Conservation (phyloP, 306 rosid species). For the Prunus davidiana region DNA sequence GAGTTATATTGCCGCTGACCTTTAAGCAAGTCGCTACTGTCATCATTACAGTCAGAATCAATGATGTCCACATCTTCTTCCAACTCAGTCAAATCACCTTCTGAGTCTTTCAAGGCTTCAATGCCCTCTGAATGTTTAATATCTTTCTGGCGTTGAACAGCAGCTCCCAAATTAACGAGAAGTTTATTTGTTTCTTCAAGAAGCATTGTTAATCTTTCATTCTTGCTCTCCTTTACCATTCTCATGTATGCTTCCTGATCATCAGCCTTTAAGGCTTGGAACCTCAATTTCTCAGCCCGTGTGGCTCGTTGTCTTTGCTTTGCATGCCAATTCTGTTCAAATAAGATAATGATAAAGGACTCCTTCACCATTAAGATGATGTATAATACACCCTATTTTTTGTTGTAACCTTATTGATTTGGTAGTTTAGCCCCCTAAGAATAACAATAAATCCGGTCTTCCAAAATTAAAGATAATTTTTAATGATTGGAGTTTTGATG, state of each 20-base stretch:
- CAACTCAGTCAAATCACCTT: slow-evolving; percentile 69
- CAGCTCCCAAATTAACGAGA: slow-evolving; percentile 96
- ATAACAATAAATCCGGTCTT: slow-evolving; percentile 2
- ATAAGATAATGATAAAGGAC: slow-evolving; percentile 13
- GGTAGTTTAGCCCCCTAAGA: slow-evolving; percentile 10
- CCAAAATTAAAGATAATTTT: slow-evolving; percentile 8
- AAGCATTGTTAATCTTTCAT: slow-evolving; percentile 85
- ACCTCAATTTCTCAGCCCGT: slow-evolving; percentile 93
- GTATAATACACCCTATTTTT: not conserved
- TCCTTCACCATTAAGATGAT: slow-evolving; percentile 16
- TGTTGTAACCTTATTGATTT: slow-evolving; percentile 7
- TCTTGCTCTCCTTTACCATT: slow-evolving; percentile 99
- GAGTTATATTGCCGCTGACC: slow-evolving; percentile 98
- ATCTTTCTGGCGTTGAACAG: slow-evolving; percentile 98
- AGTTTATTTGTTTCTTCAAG: slow-evolving; percentile 98
- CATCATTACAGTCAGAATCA: slow-evolving; percentile 79
- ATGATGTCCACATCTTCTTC: slow-evolving; percentile 71
- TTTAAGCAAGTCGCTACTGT: slow-evolving; percentile 84
- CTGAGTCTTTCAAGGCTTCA: slow-evolving; percentile 76
- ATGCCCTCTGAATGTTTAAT: slow-evolving; percentile 68
- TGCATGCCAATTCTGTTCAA: slow-evolving; percentile 90
- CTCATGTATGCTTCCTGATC: slow-evolving; percentile 99
- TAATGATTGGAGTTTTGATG: slow-evolving; percentile 9
- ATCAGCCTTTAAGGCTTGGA: slow-evolving; percentile 96
- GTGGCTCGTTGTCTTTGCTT: slow-evolving; percentile 98